Evolutionary conservation across 495 filamentous ascomycete genomes (phyloP).

Genomic region (Penicillium subrubescens): DNA sequence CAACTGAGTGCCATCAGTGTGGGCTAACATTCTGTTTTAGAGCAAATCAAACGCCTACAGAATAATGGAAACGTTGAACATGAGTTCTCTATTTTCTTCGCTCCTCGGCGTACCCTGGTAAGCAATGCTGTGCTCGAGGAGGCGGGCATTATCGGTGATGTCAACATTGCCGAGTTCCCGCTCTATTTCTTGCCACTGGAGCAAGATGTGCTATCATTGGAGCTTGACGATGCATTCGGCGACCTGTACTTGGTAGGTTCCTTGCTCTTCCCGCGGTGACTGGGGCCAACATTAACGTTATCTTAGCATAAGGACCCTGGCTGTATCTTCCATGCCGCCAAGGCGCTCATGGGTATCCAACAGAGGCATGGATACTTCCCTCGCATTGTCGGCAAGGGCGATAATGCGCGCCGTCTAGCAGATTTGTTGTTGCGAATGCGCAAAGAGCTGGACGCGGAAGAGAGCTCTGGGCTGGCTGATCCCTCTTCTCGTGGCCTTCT

Average conservation of each 20-base stretch:
- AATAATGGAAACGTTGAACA: slow-evolving; percentile 83
- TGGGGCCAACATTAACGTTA: background rate
- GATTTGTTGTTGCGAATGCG: slow-evolving; percentile 93
- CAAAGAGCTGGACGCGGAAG: slow-evolving; percentile 80
- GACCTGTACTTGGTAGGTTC: slow-evolving; percentile 77
- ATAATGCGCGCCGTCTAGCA: slow-evolving; percentile 84
- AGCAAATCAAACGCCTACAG: slow-evolving; percentile 88
- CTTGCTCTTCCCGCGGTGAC: background rate
- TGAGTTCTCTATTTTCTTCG: slow-evolving; percentile 94
- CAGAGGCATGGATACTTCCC: slow-evolving; percentile 92
- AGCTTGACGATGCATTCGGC: slow-evolving; percentile 81
- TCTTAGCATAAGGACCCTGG: slow-evolving; percentile 83
- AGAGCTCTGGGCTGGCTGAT: slow-evolving; percentile 61
- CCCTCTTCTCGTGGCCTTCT: slow-evolving; percentile 64
- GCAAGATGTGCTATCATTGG: slow-evolving; percentile 86
- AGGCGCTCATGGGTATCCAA: slow-evolving; percentile 94
- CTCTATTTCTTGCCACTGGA: slow-evolving; percentile 90
- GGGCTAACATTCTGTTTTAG: slow-evolving; percentile 62
- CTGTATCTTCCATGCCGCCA: slow-evolving; percentile 80
- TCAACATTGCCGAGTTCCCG: slow-evolving; percentile 81
- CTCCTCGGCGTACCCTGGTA: slow-evolving; percentile 86
- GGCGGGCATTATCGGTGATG: slow-evolving; percentile 88
- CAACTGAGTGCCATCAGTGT: slow-evolving; percentile 56
- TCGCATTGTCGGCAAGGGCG: slow-evolving; percentile 93
- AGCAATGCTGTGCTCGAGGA: slow-evolving; percentile 92